phyloP scores from a whole-genome alignment of 2,329 filamentous ascomycete genomes.

The Colletotrichum shisoi region DNA sequence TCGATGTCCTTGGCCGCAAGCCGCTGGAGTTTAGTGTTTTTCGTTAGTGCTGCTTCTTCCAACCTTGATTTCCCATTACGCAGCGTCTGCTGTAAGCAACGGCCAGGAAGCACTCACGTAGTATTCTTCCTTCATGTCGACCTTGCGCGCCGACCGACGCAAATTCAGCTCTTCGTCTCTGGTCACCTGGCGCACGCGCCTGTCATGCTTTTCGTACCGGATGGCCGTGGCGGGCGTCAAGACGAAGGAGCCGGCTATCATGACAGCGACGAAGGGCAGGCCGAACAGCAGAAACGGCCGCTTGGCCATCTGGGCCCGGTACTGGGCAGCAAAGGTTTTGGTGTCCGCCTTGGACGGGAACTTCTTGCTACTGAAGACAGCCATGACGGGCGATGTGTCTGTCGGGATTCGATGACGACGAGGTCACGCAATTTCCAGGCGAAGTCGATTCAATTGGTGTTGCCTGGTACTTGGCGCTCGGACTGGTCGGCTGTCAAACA shows the following conservation, averaged over 20 bases:
- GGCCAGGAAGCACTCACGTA: constrained; percentile 68
- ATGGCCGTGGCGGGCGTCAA: constrained; percentile 93
- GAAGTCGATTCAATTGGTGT: background rate
- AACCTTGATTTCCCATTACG: background rate
- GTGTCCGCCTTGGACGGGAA: constrained; percentile 73
- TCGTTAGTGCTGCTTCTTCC: constrained; percentile 56
- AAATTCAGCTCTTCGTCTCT: constrained; percentile 87
- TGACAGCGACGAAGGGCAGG: constrained; percentile 87
- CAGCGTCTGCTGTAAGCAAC: background rate
- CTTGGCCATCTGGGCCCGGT: constrained; percentile 76
- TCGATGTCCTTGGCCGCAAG: constrained; percentile 90
- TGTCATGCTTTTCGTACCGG: constrained; percentile 91
- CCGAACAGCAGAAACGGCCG: constrained; percentile 94
- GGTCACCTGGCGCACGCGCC: constrained; percentile 83
- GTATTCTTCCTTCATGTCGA: constrained; percentile 86
- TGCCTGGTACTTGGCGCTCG: background rate
- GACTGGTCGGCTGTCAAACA: background rate
- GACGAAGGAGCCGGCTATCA: constrained; percentile 91
- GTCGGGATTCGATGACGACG: background rate
- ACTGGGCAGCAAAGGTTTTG: constrained; percentile 75
- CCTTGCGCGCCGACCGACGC: constrained; percentile 72
- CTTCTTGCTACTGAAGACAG: constrained; percentile 72
- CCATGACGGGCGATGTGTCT: constrained; percentile 56
- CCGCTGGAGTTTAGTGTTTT: constrained; percentile 75
- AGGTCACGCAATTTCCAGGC: background rate